These are phyloP conservation scores for Rutstroemia sydowiana DNA, from an alignment of 2,329 filamentous ascomycete species.

Conservation along the genomic window DNA sequence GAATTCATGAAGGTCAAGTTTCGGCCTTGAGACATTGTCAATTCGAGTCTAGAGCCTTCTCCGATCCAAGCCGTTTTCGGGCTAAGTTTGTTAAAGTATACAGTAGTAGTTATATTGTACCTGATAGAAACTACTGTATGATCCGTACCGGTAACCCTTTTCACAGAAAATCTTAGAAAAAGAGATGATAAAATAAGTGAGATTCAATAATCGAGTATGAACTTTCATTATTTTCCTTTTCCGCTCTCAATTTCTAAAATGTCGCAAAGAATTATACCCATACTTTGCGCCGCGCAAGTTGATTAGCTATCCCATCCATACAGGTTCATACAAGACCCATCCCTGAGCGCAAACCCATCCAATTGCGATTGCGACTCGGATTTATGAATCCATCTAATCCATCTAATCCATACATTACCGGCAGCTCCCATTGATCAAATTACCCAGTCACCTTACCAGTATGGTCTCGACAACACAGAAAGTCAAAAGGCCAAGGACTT, in stretches of 20 bases:
- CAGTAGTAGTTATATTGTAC: no score
- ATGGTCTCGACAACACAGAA: conserved; percentile 25
- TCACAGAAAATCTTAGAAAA: no score
- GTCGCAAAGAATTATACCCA: no score
- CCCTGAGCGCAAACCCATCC: neutral
- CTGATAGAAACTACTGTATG: no score
- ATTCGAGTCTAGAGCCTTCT: no score
- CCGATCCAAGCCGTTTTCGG: conserved; percentile 7
- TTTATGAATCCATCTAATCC: no score
- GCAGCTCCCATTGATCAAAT: conserved; percentile 1
- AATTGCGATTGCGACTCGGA: neutral
- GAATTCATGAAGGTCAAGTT: conserved; percentile 1
- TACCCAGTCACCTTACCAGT: neutral
- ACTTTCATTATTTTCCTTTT: no score
- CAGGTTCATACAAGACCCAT: conserved; percentile 12
- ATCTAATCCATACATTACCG: neutral
- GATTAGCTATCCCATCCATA: conserved; percentile 14
- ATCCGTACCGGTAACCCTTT: no score
- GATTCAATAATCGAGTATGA: no score
- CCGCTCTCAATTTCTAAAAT: no score
- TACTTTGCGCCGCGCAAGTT: conserved; percentile 17
- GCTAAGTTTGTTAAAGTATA: no score
- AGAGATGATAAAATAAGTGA: no score
- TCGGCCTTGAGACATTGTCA: conserved; percentile 3
- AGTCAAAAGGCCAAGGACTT: conserved; percentile 28